phyloP scores from a whole-genome alignment of 805 yeast species.

The Candida awuae region DNA sequence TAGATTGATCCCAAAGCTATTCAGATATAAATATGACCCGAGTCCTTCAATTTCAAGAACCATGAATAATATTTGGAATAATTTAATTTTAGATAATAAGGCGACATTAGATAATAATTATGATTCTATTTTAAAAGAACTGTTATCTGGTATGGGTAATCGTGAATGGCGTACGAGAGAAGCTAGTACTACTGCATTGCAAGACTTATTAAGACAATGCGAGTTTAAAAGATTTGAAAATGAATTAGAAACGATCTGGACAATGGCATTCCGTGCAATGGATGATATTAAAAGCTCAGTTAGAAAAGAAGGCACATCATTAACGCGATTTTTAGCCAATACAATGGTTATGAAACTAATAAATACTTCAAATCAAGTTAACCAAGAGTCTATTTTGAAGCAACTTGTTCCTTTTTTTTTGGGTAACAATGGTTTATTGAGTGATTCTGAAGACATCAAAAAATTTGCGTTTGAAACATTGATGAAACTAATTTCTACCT shows the following conservation, averaged over 20 bases:
- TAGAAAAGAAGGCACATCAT: conserved; percentile 63
- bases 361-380: conserved; percentile 35
- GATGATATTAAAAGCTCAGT: conserved; percentile 96
- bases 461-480: conserved; percentile 68
- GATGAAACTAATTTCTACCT: conserved; percentile 58
- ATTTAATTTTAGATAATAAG: conserved; percentile 51
- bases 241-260: conserved; percentile 66
- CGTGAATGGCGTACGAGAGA: conserved; percentile 92
- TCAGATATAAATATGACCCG: conserved; percentile 82
- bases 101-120: conserved; percentile 46
- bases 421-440: conserved; percentile 70
- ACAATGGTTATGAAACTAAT: conserved; percentile 49
- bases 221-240: conserved; percentile 44
- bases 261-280: conserved; percentile 77
- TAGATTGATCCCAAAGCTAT: conserved; percentile 71
- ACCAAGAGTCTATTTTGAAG: conserved; percentile 35
- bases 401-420: conserved; percentile 69
- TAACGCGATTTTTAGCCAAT: conserved; percentile 61
- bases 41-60: conserved; percentile 62
- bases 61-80: conserved; percentile 84
- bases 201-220: conserved; percentile 59
- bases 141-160: conserved; percentile 60
- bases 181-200: conserved; percentile 68
- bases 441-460: conserved; percentile 81
- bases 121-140: conserved; percentile 52